Conservation (phyloP, 2,329 filamentous ascomycete genomes). For the Rutstroemia sydowiana region DNA sequence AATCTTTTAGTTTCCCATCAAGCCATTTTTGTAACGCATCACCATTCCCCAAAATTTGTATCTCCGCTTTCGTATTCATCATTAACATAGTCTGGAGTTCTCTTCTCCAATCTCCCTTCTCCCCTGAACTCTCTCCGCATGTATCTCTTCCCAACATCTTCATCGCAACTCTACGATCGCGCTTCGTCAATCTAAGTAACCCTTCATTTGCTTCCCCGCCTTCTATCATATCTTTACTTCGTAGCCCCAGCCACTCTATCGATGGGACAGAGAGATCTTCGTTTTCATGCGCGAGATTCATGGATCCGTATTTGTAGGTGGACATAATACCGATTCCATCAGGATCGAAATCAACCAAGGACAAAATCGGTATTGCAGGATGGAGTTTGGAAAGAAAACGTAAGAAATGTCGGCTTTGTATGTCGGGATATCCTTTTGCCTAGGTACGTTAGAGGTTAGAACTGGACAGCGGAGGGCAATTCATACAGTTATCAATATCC, state of each 20-base stretch:
- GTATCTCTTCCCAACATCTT: constrained; percentile 42
- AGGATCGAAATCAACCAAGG: constrained; percentile 68
- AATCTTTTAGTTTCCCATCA: constrained; percentile 19
- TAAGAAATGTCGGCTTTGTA: constrained; percentile 61
- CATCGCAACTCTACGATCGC: constrained; percentile 48
- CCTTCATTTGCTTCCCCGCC: constrained; percentile 2
- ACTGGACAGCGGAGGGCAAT: neutral
- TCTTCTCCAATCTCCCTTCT: constrained; percentile 35
- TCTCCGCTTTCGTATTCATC: constrained; percentile 69
- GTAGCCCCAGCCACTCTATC: constrained; percentile 58
- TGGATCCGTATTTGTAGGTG: constrained; percentile 68
- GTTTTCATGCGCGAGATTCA: constrained; percentile 51
- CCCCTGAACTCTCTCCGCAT: constrained; percentile 24
- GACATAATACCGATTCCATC: constrained; percentile 67
- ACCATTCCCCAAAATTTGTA: constrained; percentile 56
- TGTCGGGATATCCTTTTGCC: constrained; percentile 78
- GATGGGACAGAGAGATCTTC: constrained; percentile 38
- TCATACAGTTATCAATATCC: constrained; percentile 60
- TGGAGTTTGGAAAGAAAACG: constrained; percentile 41
- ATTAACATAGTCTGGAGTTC: constrained; percentile 69
- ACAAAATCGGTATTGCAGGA: constrained; percentile 50
- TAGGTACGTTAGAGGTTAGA: constrained; percentile 27
- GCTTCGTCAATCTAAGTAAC: constrained; percentile 1
- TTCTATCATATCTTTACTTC: constrained; percentile 25
- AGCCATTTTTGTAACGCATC: constrained; percentile 25